Percentiles rank a stretch among this genome's conserved stretches.
Conservation (phyloP, 495 filamentous ascomycete genomes). For the Penicillium ochrochloron region DNA sequence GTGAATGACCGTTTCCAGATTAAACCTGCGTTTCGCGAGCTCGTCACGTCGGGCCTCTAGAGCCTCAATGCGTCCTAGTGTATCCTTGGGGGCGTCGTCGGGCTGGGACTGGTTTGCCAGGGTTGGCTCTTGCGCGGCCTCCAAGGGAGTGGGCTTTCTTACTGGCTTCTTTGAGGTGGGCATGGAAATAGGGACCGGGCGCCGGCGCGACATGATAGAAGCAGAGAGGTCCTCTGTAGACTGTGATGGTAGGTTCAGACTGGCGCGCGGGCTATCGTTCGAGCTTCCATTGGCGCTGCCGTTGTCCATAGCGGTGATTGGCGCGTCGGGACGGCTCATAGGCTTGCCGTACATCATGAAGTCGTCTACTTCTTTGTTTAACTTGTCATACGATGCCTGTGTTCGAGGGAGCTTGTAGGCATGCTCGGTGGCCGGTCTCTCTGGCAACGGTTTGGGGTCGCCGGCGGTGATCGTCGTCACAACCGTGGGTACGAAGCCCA, state of each 20-base stretch:
- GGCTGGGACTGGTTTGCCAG: slow-evolving; percentile 60
- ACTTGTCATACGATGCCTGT: slow-evolving; percentile 19
- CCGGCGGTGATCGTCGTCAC: slow-evolving; percentile 49
- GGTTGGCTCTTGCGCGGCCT: slow-evolving; percentile 46
- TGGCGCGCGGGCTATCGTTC: slow-evolving; percentile 49
- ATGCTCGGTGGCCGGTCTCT: slow-evolving; percentile 23
- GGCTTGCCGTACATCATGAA: slow-evolving; percentile 51
- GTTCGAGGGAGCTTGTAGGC: slow-evolving; percentile 1
- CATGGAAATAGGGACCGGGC: slow-evolving; percentile 49
- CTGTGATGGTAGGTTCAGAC: slow-evolving; percentile 39
- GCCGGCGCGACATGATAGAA: slow-evolving; percentile 53
- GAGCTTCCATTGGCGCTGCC: slow-evolving; percentile 36
- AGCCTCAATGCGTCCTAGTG: slow-evolving; percentile 61
- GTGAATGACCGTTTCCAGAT: slow-evolving; percentile 70
- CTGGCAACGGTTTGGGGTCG: slow-evolving; percentile 17
- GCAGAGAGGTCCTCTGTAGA: slow-evolving; percentile 38
- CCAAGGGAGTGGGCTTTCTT: slow-evolving; percentile 59
- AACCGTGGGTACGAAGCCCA: slow-evolving; percentile 35
- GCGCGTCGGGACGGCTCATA: slow-evolving; percentile 72
- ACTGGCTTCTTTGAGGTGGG: slow-evolving; percentile 50
- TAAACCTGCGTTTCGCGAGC: slow-evolving; percentile 67
- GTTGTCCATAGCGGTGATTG: slow-evolving; percentile 62
- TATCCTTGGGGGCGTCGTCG: slow-evolving; percentile 59
- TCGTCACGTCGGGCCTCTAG: slow-evolving; percentile 70
- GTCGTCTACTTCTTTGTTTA: slow-evolving; percentile 29